Evolutionary conservation across 2,329 filamentous ascomycete genomes (phyloP).

Genomic region (Claviceps citrina): DNA sequence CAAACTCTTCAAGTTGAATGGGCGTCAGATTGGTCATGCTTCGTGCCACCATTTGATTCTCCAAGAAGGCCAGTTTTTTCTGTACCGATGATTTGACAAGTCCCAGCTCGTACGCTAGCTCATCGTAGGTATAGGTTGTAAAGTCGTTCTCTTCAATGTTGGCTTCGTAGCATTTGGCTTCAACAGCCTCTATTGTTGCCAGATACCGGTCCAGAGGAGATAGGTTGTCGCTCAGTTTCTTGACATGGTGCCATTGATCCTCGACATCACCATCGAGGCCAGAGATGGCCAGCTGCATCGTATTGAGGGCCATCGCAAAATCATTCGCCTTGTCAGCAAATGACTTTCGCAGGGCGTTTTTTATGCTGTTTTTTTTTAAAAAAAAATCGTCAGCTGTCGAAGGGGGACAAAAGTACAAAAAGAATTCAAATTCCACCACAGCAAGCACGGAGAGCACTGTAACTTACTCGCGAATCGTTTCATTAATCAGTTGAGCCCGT

Average conservation of each 20-base stretch:
- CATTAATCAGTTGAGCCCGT: conserved; percentile 87
- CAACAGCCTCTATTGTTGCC: conserved; percentile 69
- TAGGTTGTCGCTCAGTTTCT: conserved; percentile 70
- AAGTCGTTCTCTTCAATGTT: conserved; percentile 99
- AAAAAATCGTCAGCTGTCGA: conserved; percentile 16
- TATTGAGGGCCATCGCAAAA: conserved; percentile 88
- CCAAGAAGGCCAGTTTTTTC: conserved; percentile 91
- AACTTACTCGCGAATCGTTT: conserved; percentile 81
- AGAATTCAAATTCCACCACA: background rate
- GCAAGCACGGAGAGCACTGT: too few relatives aligned
- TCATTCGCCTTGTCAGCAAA: conserved; percentile 98
- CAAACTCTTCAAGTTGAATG: conserved; percentile 96
- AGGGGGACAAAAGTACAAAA: too few relatives aligned
- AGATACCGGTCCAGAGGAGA: conserved; percentile 84
- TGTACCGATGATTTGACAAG: conserved; percentile 83
- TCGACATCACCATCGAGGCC: conserved; percentile 95
- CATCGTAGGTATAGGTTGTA: conserved; percentile 97
- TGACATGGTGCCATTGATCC: conserved; percentile 79
- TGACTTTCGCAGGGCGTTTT: conserved; percentile 77
- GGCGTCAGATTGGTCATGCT: conserved; percentile 98
- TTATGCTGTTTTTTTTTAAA: conserved; percentile 59
- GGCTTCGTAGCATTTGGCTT: conserved; percentile 81
- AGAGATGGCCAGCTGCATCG: conserved; percentile 84
- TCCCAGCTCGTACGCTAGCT: conserved; percentile 82
- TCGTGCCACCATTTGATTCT: conserved; percentile 95